phyloP scores from a whole-genome alignment of 73 alveolate species.

The Paramecium octaurelia region DNA sequence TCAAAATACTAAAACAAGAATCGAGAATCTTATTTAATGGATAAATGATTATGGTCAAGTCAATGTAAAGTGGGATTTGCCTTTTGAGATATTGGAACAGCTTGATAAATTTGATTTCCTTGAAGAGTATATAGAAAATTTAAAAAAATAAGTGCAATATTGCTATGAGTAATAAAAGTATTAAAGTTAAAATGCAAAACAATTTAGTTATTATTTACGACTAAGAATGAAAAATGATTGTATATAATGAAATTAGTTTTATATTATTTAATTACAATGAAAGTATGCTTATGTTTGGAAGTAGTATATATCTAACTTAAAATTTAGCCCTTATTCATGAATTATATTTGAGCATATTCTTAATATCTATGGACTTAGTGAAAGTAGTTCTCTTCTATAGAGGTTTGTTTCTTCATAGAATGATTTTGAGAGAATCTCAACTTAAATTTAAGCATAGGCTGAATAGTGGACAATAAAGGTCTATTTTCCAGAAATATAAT shows the following conservation, averaged over 20 bases:
- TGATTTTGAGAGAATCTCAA: not conserved
- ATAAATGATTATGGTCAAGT: not conserved
- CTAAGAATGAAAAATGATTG: not conserved
- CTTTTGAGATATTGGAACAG: not conserved
- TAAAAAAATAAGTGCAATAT: not conserved
- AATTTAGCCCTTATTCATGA: not conserved
- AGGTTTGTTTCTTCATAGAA: not conserved
- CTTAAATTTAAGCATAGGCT: not conserved
- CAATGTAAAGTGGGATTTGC: not conserved
- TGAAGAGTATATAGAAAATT: not conserved
- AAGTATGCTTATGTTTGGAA: not conserved
- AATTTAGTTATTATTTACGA: not conserved
- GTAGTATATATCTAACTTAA: not conserved
- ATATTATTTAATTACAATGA: not conserved
- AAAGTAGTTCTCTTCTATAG: not conserved
- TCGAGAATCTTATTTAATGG: not conserved
- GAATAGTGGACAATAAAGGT: not conserved
- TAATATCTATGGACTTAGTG: not conserved
- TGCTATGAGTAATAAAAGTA: not conserved
- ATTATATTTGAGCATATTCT: not conserved
- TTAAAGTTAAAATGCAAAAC: not conserved
- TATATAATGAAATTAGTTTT: not conserved
- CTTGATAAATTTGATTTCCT: not conserved
- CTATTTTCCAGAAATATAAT: not conserved
- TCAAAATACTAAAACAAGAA: not conserved